Evolutionary conservation across 768 basidiomycete genomes (phyloP), one percentile per base, ranked within the genome.

Genomic region (Kwoniella sp.): DNA sequence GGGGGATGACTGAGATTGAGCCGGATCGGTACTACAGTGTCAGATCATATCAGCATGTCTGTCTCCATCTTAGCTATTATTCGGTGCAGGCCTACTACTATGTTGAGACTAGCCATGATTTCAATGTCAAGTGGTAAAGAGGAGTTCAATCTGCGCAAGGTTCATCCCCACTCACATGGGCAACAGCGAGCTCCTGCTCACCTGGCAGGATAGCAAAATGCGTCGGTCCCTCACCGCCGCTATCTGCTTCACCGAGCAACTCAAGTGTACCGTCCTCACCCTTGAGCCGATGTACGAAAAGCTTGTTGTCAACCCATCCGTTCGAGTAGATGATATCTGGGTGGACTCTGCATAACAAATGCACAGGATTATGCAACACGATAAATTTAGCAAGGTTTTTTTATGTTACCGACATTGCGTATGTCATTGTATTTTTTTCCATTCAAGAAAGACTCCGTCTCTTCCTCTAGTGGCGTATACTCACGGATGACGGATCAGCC

Each of bases 21-120:
- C 71, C 71, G 33, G 64, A 55, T 15, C 51, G 49, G 57, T 73
- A 73, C 71, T 73, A 37, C 13, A 37, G 63, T 33, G n/a, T 22
- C 46, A 15, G 58, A 49, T 19, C 5, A 50, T 30, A 24, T 26
- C 46, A 40, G 37, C 37, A 27, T 25, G 19, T 44, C 22, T 37
- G 50, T 63, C 33, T 51, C 19, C n/a, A n/a, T n/a, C n/a, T n/a
- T n/a, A n/a, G n/a, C n/a, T n/a, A n/a, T n/a, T n/a, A n/a, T n/a
- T n/a, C n/a, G n/a, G n/a, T n/a, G n/a, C n/a, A n/a, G n/a, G n/a
- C n/a, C n/a, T n/a, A n/a, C n/a, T n/a, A n/a, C n/a, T n/a, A n/a
- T n/a, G n/a, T n/a, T n/a, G n/a, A n/a, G n/a, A n/a, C n/a, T n/a
- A n/a, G n/a, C n/a, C n/a, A n/a, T n/a, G n/a, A n/a, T n/a, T n/a